phyloP scores from a whole-genome alignment of 2,329 filamentous ascomycete genomes.

The Lanzia echinophila region DNA sequence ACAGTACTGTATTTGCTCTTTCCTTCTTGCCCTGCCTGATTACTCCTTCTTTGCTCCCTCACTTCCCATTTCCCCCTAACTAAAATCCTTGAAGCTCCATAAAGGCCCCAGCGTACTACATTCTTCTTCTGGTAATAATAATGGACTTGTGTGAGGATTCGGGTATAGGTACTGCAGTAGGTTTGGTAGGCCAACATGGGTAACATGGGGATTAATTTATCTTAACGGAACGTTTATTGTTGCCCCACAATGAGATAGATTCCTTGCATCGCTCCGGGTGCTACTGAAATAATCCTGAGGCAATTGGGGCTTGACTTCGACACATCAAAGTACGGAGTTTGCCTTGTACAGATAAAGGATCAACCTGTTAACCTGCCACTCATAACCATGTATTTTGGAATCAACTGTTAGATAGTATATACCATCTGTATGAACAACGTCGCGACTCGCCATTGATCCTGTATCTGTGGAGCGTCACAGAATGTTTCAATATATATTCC shows the following conservation, averaged over 20 bases:
- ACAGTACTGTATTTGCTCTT: too few species aligned
- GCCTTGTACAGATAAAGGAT: neutral
- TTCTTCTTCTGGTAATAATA: slow-evolving; percentile 1
- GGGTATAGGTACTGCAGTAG: neutral
- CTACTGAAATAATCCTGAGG: too few species aligned
- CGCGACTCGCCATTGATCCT: neutral
- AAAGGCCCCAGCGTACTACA: neutral
- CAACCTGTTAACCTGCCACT: slow-evolving; percentile 3
- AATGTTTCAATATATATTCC: slow-evolving; percentile 11
- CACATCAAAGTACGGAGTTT: neutral
- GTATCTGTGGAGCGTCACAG: slow-evolving; percentile 1
- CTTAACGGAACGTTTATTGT: slow-evolving; percentile 6
- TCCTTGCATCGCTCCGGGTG: neutral
- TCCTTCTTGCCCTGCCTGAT: neutral
- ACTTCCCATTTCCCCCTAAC: neutral
- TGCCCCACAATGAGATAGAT: slow-evolving; percentile 3
- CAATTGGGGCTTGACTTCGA: neutral
- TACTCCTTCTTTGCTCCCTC: neutral
- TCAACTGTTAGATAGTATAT: too few species aligned
- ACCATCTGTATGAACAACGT: too few species aligned
- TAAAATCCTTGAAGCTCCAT: neutral
- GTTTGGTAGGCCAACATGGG: neutral
- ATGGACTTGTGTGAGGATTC: too few species aligned
- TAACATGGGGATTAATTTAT: slow-evolving; percentile 4
- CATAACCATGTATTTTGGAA: neutral